Conservation (phyloP, 73 alveolate species). For the Symbiodinium pilosum region DNA sequence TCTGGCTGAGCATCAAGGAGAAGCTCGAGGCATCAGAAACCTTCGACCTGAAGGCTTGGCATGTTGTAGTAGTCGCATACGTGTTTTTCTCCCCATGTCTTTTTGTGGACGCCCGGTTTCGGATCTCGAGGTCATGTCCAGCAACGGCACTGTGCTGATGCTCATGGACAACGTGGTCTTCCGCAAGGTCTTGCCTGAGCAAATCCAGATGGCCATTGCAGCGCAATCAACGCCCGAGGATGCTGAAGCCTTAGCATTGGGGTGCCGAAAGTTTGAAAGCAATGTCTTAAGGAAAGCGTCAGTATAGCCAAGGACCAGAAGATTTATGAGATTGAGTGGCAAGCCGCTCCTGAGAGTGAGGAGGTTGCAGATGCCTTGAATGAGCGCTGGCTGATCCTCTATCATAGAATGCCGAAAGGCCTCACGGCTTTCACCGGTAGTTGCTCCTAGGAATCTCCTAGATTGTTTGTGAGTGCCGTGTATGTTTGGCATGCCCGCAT, state of each 20-base stretch:
- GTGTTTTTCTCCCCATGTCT: not conserved
- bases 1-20: slow-evolving; percentile 93
- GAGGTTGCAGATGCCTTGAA: not conserved
- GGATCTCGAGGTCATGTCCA: slow-evolving; percentile 85
- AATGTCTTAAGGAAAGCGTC: not conserved
- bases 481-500: no score
- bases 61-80: not conserved
- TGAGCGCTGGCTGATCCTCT: slow-evolving; percentile 57
- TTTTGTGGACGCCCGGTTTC: no score
- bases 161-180: slow-evolving; percentile 95
- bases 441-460: no score
- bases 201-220: slow-evolving; percentile 89
- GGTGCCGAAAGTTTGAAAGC: not conserved
- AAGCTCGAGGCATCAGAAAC: slow-evolving; percentile 93
- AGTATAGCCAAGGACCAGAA: slow-evolving; percentile 37
- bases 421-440: not conserved
- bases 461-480: no score
- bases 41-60: slow-evolving; percentile 65
- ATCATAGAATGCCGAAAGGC: slow-evolving; percentile 25
- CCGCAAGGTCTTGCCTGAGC: slow-evolving; percentile 93
- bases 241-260: not conserved
- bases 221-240: slow-evolving; percentile 93
- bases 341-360: not conserved
- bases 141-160: slow-evolving; percentile 93
- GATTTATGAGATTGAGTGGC: slow-evolving; percentile 93